These are phyloP conservation scores for Neurospora pannonica DNA, from an alignment of 495 filamentous ascomycete genomes.

Conservation along the genomic window DNA sequence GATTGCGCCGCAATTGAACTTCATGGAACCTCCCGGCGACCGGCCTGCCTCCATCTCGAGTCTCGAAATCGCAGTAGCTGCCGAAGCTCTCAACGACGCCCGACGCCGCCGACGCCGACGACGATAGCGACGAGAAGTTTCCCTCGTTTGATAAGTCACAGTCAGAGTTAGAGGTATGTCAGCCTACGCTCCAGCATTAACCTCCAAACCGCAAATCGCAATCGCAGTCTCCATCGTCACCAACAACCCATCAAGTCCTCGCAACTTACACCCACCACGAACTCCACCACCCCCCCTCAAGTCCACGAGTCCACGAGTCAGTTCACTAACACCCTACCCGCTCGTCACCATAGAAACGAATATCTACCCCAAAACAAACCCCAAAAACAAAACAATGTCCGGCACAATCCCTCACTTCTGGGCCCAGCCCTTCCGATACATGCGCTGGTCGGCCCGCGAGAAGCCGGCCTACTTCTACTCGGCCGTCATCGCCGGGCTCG, in stretches of 20 bases:
- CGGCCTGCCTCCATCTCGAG: neutral
- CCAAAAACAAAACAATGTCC: conserved; percentile 40
- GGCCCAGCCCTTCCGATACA: conserved; percentile 67
- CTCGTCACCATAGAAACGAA: neutral
- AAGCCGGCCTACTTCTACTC: conserved; percentile 86
- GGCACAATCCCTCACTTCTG: conserved; percentile 64
- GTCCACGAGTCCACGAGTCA: neutral
- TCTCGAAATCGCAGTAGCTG: neutral
- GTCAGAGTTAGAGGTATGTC: neutral
- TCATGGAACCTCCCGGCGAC: neutral
- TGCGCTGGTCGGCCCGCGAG: conserved; percentile 77
- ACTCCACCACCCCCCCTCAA: neutral
- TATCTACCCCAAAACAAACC: neutral
- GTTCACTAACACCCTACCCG: neutral
- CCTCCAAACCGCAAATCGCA: neutral
- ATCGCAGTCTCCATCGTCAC: neutral
- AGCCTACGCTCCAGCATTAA: neutral
- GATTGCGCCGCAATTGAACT: conserved; percentile 9
- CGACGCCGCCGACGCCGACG: neutral
- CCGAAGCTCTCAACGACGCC: conserved; percentile 1
- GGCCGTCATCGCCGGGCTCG: conserved; percentile 56
- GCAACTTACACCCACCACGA: neutral
- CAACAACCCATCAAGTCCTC: neutral
- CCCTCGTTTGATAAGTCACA: neutral
- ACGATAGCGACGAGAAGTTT: neutral